Base-by-base conservation (phyloP, 495 filamentous ascomycete species). In the Aspergillus bridgeri region DNA sequence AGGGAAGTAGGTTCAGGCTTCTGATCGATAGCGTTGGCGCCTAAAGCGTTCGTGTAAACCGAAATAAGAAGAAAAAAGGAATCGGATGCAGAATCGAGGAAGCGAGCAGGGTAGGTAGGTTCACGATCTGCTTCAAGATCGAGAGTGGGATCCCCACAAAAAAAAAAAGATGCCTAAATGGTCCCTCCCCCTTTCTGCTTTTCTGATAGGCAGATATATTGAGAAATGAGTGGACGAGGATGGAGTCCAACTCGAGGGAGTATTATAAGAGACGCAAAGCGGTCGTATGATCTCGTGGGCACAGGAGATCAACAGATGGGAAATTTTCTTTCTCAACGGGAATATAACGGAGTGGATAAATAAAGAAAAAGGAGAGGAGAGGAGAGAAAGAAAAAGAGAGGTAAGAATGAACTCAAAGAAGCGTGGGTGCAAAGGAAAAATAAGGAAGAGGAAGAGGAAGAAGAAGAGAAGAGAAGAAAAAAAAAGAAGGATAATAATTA, bases 21-120 rank as follows among this genome's bases (percentile, higher is more conserved):
- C 46, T 33, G 53, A 53, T 42, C 38, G 15, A 53, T 60, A 42
- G 59, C 23, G 44, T 54, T 57, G 46, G 27, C n/a, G 42, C 33
- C n/a, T 21, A 53, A 45, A 8, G n/a, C 1, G 27, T 45, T 46
- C 15, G n/a, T n/a, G n/a, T n/a, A n/a, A n/a, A n/a, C n/a, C n/a
- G 25, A 55, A 38, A 48, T 42, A 51, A 44, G 23, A 44, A 2
- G 42, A 53, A 27, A n/a, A 24, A 42, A 46, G 21, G 25, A 29
- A 42, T 33, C 18, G 19, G 48, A 49, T 20, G 52, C 11, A 38
- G 49, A 29, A 29, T 7, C 27, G 27, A 38, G 33, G 33, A 38
- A 13, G 33, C 33, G 33, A 38, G 11, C 13, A 38, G 43, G 33
- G 33, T 13, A 20, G 45, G 45, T n/a, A 46, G 19, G 22, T 20